phyloP scores from a whole-genome alignment of 176 grass and related monocot species.

The Oryza nivara region DNA sequence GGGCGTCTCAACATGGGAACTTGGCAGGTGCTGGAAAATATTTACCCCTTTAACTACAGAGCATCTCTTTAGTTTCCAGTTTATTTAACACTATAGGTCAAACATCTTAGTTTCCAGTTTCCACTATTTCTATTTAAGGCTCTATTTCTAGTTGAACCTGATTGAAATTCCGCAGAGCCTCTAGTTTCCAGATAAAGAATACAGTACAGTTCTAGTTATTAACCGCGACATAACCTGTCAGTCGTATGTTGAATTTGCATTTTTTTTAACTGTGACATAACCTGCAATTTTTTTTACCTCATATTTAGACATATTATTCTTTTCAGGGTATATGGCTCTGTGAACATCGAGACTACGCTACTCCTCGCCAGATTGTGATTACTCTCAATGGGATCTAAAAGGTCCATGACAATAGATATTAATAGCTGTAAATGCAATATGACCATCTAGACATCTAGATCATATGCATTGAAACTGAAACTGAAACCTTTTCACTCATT shows the following conservation, averaged over 20 bases:
- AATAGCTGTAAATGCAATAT: not conserved
- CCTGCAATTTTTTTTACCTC: not conserved
- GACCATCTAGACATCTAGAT: not conserved
- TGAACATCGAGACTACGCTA: slow-evolving; percentile 83
- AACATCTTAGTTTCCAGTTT: not conserved
- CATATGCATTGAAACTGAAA: not conserved
- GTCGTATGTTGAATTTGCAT: slow-evolving; percentile 4
- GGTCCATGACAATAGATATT: too few relatives aligned
- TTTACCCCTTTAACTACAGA: not conserved
- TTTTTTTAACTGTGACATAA: too few relatives aligned
- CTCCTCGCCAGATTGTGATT: slow-evolving; percentile 79
- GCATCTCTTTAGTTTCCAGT: not conserved
- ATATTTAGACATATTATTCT: slow-evolving; percentile 6
- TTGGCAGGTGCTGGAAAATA: slow-evolving; percentile 68
- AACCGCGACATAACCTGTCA: not conserved
- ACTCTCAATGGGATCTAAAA: slow-evolving; percentile 75
- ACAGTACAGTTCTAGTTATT: not conserved
- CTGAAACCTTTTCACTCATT: not conserved
- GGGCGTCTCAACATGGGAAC: slow-evolving; percentile 92
- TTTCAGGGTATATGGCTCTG: slow-evolving; percentile 94
- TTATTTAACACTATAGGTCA: not conserved
- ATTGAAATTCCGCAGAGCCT: not conserved
- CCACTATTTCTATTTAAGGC: slow-evolving; percentile 8
- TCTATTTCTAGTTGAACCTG: slow-evolving; percentile 1
- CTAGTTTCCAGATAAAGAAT: slow-evolving; percentile 1